Percentiles rank a stretch among this genome's conserved stretches.
Evolutionary conservation across 75 land plant genomes (phyloP).

Genomic region (Sequoiadendron giganteum): DNA sequence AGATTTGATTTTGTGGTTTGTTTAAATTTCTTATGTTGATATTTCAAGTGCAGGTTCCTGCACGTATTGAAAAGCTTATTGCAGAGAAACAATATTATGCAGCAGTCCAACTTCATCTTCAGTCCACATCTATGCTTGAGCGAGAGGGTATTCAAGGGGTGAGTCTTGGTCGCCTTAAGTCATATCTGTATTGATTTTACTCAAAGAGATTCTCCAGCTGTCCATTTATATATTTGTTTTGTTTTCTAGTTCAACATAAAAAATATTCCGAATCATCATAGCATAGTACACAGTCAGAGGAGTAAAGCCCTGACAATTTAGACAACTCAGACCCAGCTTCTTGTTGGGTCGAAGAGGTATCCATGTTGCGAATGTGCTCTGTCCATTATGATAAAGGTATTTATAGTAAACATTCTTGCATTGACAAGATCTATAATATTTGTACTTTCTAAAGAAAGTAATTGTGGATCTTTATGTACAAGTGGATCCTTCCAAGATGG

Average conservation of each 20-base stretch:
- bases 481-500: no score
- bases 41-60: constrained; percentile 71
- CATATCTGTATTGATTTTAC: background rate
- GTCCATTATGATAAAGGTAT: background rate
- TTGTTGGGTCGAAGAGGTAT: background rate
- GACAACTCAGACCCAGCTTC: background rate
- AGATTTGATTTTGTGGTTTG: background rate
- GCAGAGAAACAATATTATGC: constrained; percentile 93
- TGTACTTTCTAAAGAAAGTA: background rate
- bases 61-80: constrained; percentile 89
- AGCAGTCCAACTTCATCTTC: constrained; percentile 89
- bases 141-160: constrained; percentile 97
- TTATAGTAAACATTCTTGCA: background rate
- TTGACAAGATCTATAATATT: background rate
- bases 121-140: constrained; percentile 88
- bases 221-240: background rate
- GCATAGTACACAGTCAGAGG: background rate
- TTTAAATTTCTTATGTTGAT: background rate
- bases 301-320: background rate
- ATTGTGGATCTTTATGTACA: background rate
- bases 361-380: background rate
- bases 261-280: background rate
- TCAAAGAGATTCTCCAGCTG: background rate
- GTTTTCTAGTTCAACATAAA: background rate
- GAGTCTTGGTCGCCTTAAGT: constrained; percentile 3